Conservation (phyloP, 225 moss, liverwort and hornwort genomes). For the Ulota crispa region DNA sequence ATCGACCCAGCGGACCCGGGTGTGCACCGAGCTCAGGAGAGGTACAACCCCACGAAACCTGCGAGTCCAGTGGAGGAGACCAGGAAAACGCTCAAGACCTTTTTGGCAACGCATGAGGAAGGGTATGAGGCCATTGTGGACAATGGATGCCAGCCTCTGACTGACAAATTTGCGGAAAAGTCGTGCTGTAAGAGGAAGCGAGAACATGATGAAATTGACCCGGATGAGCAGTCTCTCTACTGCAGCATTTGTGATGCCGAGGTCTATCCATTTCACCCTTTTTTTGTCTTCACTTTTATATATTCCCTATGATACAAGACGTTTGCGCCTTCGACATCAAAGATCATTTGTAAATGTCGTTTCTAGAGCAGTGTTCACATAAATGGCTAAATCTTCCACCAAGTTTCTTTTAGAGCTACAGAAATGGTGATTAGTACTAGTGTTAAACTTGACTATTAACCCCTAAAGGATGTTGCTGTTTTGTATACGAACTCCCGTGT, state of each 20-base stretch:
- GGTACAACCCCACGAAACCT: conserved; percentile 27
- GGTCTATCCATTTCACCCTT: conserved; percentile 32
- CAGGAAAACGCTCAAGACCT: conserved; percentile 35
- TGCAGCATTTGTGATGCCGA: conserved; percentile 93
- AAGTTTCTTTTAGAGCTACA: no score
- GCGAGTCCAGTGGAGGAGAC: conserved; percentile 38
- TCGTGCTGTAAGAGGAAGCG: conserved; percentile 55
- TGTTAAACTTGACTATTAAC: no score
- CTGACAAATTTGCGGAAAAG: conserved; percentile 34
- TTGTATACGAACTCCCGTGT: no score
- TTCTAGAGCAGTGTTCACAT: background rate
- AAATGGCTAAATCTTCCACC: no score
- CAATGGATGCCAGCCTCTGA: conserved; percentile 54
- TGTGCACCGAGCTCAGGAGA: conserved; percentile 49
- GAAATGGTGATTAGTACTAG: no score
- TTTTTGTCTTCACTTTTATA: no score
- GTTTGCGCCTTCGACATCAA: background rate
- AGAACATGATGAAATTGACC: conserved; percentile 55
- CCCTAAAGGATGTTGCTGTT: no score
- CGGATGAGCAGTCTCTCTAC: conserved; percentile 69
- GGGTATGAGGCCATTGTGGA: conserved; percentile 56
- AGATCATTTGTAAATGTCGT: background rate
- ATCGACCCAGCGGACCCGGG: conserved; percentile 89
- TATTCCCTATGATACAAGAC: background rate
- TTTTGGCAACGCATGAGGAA: conserved; percentile 44